Evolutionary conservation across 2,329 filamentous ascomycete species (phyloP).

Genomic region (Cladosporium colombiae): DNA sequence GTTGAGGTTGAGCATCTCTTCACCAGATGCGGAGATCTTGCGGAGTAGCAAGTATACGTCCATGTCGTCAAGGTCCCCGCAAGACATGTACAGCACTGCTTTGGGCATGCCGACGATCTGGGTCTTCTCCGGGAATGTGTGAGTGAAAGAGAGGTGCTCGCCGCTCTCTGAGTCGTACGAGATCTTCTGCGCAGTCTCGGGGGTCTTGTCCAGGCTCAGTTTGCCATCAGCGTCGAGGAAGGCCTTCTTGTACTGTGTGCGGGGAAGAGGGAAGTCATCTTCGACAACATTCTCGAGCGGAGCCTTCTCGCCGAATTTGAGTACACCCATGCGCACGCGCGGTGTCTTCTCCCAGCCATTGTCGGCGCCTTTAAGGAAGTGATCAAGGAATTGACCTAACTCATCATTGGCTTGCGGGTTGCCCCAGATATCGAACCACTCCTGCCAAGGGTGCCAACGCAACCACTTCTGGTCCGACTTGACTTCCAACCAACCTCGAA

Average conservation of each 20-base stretch:
- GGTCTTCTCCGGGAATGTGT: conserved; percentile 43
- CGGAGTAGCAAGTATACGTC: conserved; percentile 24
- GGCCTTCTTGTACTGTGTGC: conserved; percentile 18
- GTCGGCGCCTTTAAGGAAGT: conserved; percentile 44
- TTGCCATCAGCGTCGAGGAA: neutral
- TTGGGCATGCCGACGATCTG: conserved; percentile 50
- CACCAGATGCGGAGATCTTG: conserved; percentile 22
- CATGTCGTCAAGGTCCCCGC: conserved; percentile 24
- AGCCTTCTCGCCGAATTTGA: conserved; percentile 39
- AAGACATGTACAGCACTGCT: conserved; percentile 46
- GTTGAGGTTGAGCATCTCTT: conserved; percentile 21
- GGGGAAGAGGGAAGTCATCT: conserved; percentile 21
- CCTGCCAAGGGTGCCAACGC: conserved; percentile 42
- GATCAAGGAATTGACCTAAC: conserved; percentile 40
- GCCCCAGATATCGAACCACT: conserved; percentile 48
- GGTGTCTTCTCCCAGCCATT: conserved; percentile 52
- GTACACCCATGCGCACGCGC: conserved; percentile 43
- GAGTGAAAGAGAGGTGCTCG: conserved; percentile 35
- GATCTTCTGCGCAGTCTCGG: neutral
- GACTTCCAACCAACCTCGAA: conserved; percentile 42
- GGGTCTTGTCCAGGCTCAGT: neutral
- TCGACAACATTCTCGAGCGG: conserved; percentile 24
- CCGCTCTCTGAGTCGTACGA: conserved; percentile 23
- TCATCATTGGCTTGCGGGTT: conserved; percentile 38
- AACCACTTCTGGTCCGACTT: conserved; percentile 45